Evolutionary conservation across 2,329 filamentous ascomycete species (phyloP).

Genomic region (Claviceps humidiphila): DNA sequence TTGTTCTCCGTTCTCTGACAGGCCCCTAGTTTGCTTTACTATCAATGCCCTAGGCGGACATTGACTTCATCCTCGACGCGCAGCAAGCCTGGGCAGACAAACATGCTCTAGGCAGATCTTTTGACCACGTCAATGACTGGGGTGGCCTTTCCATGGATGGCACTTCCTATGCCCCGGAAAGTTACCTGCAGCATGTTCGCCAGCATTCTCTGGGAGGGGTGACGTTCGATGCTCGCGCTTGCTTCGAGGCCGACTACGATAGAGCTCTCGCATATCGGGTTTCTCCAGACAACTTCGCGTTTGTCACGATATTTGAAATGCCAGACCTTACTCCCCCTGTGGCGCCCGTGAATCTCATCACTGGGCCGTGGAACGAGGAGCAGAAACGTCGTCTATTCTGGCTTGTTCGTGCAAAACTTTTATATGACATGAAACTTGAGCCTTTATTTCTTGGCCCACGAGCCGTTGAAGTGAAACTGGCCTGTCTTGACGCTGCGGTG

Average conservation of each 20-base stretch:
- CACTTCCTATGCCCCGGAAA: too few species aligned
- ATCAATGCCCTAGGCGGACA: slow-evolving; percentile 27
- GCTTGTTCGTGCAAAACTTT: slow-evolving; percentile 27
- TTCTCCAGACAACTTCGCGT: too few species aligned
- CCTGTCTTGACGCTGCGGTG: slow-evolving; percentile 24
- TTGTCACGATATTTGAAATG: not conserved
- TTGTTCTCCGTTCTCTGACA: too few species aligned
- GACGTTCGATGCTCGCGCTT: slow-evolving; percentile 6
- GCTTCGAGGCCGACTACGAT: slow-evolving; percentile 25
- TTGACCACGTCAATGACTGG: too few species aligned
- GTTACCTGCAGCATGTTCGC: too few species aligned
- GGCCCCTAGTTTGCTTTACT: slow-evolving; percentile 25
- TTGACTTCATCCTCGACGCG: slow-evolving; percentile 31
- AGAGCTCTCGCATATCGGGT: slow-evolving; percentile 3
- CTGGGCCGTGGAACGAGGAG: too few species aligned
- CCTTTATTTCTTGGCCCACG: too few species aligned
- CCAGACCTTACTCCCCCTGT: slow-evolving; percentile 25
- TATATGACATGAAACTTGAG: slow-evolving; percentile 10
- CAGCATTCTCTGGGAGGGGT: slow-evolving; percentile 9
- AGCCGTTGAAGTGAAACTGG: slow-evolving; percentile 28
- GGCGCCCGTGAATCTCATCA: slow-evolving; percentile 20
- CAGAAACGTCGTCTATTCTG: slow-evolving; percentile 28
- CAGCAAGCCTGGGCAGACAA: too few species aligned
- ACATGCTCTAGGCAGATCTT: too few species aligned
- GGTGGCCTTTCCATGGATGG: too few species aligned